A percentile compares a stretch with the other conserved stretches of the same genome.
Conservation (phyloP, 2,329 filamentous ascomycete genomes). For the Fusarium sp. region DNA sequence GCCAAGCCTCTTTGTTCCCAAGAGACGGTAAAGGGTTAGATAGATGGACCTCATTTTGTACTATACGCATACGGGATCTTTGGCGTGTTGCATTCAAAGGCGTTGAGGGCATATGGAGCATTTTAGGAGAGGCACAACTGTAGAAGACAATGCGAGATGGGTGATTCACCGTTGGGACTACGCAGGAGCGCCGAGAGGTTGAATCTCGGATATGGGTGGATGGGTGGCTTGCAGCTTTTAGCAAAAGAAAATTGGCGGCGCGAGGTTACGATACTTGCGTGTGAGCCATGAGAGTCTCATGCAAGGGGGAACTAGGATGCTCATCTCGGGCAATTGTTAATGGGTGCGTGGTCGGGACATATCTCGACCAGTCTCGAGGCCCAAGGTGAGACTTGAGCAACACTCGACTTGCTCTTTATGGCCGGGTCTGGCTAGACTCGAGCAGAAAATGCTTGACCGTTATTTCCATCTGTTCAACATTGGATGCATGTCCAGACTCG, state of each 20-base stretch:
- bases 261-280: not conserved
- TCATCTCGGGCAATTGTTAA: conserved; percentile 4
- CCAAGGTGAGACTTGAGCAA: conserved; percentile 1
- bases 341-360: not conserved
- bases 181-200: not conserved
- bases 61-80: conserved; percentile 21
- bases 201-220: not conserved
- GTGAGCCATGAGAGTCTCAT: conserved; percentile 12
- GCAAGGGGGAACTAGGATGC: conserved; percentile 23
- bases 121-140: conserved; percentile 4
- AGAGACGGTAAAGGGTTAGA: conserved; percentile 46
- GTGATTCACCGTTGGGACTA: not conserved
- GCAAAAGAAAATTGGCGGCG: conserved; percentile 6
- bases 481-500: not conserved
- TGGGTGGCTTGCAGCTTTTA: not conserved
- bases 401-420: not conserved
- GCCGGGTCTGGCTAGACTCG: not conserved
- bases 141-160: not conserved
- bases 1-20: conserved; percentile 60
- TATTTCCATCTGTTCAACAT: conserved; percentile 1
- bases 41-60: conserved; percentile 14
- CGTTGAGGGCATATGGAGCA: conserved; percentile 30
- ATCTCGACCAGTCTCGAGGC: not conserved
- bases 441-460: conserved; percentile 10
- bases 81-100: conserved; percentile 31